A percentile compares a stretch with the other conserved stretches of the same genome.
phyloP scores from a whole-genome alignment of 305 asterid genomes.

The Plantago coronopus region DNA sequence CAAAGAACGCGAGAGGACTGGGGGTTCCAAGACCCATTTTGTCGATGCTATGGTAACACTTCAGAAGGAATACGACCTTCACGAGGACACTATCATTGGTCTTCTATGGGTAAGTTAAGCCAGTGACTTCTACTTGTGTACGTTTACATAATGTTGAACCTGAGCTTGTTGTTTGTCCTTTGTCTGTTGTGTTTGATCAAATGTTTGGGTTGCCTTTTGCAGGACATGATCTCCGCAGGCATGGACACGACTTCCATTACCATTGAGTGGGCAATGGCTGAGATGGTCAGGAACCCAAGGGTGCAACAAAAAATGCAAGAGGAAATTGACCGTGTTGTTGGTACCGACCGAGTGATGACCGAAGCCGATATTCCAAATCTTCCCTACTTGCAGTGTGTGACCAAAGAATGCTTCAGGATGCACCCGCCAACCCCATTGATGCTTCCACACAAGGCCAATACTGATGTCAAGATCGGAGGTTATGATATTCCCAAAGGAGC shows the following conservation, averaged over 20 bases:
- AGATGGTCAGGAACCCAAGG: conserved; percentile 50
- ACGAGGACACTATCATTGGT: conserved; percentile 46
- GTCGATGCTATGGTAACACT: conserved; percentile 60
- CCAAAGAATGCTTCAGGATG: conserved; percentile 54
- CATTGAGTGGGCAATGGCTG: conserved; percentile 65
- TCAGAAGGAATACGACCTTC: conserved; percentile 48
- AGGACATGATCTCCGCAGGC: conserved; percentile 67
- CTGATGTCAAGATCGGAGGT: conserved; percentile 50
- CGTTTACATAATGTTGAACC: neutral
- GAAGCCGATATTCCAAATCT: conserved; percentile 52
- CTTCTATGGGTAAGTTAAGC: conserved; percentile 55
- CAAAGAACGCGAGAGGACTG: conserved; percentile 38
- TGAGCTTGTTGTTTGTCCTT: neutral
- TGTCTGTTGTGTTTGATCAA: neutral
- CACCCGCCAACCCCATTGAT: conserved; percentile 66
- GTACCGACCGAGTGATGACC: conserved; percentile 40
- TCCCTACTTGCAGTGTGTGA: conserved; percentile 45
- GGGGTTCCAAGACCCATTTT: conserved; percentile 53
- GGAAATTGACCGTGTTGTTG: conserved; percentile 52
- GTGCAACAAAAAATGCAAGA: conserved; percentile 60
- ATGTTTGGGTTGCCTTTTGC: conserved; percentile 13
- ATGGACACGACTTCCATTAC: conserved; percentile 64
- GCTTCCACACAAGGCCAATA: conserved; percentile 54
- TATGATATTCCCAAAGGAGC: conserved; percentile 59
- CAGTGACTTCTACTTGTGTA: neutral